Evolutionary conservation across 148 eudicot genomes (phyloP).

Genomic region (Vaccinium myrtillus): DNA sequence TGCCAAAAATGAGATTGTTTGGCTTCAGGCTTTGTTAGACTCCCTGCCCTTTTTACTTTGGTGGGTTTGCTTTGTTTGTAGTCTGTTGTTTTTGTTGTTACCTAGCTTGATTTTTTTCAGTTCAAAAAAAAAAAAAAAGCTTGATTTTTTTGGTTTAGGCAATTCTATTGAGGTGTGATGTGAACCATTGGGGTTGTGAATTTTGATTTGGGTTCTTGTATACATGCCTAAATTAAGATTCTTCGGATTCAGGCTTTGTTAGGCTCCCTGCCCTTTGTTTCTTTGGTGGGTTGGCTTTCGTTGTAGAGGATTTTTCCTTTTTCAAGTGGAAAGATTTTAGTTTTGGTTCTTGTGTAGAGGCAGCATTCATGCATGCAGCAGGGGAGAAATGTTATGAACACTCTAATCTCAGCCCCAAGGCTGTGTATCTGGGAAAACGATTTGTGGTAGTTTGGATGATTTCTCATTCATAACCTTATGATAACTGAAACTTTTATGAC

Average conservation of each 20-base stretch:
- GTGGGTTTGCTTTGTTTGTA: not conserved
- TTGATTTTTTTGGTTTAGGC: not conserved
- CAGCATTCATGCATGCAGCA: not conserved
- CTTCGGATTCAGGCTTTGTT: not conserved
- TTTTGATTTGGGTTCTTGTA: not conserved
- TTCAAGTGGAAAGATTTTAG: not conserved
- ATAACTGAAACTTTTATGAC: not conserved
- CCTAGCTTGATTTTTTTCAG: not conserved
- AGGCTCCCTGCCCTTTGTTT: not conserved
- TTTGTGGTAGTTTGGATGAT: not conserved
- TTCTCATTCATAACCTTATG: not conserved
- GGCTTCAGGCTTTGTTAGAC: not conserved
- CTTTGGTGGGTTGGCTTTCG: not conserved
- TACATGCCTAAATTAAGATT: not conserved
- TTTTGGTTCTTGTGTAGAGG: not conserved
- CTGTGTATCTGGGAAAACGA: not conserved
- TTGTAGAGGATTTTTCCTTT: not conserved
- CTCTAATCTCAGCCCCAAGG: not conserved
- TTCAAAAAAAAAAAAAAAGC: too few species aligned
- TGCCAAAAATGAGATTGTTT: not conserved
- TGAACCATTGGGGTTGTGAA: not conserved
- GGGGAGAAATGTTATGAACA: not conserved
- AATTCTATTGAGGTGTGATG: not conserved
- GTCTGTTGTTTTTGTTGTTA: not conserved
- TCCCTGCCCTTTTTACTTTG: not conserved